Base-by-base conservation (phyloP, 176 grass and related monocot genomes). In the Bolboschoenus planiculmis region DNA sequence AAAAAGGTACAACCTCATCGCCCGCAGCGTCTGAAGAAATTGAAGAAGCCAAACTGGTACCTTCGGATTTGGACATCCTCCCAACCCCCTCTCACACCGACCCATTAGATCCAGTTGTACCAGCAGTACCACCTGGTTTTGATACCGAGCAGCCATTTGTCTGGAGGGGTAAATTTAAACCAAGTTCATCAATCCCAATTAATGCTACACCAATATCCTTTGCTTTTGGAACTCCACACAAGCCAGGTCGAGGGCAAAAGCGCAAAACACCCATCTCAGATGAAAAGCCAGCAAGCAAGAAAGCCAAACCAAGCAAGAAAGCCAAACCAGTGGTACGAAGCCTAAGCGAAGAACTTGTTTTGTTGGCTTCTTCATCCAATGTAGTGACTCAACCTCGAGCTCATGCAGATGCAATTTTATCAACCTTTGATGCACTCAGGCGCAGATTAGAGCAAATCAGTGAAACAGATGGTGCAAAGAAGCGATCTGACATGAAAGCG, bases 361-460 rank as follows among this genome's bases (percentile, higher is more conserved):
- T 40, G 21, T 46, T 44, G 58, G 62, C 85, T 80, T 91, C 88
- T 89, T 82, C 90, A 56, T 73, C 92, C 4, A 39, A 88, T 86
- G 40, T 81, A 27, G 10, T 34, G 24, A 71, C 56, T 90, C 53
- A 90, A 86, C 78, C 90, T 7, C 92, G 90, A 81, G 87, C 85
- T n/a, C 66, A 64, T 67, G 90, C 87, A 33, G 87, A 94, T 79
- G 43, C 78, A 36, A 86, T 90, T 84, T 83, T 92, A 53, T 80
- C 87, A 81, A 79, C 62, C 56, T 94, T 92, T 10, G 92, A 94
- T 81, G 92, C 92, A 43, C 85, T 94, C 48, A 79, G 92, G 39
- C 83, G 90, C 4, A 94, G 84, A 44, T 88, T 92, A 78, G 77
- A 89, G 60, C 92, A 94, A 63, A 66, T 92, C 80, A 87, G 87